These are phyloP conservation scores for Akanthomyces uredinophilus DNA, from an alignment of 2,329 filamentous ascomycete genomes.

Conservation along the genomic window DNA sequence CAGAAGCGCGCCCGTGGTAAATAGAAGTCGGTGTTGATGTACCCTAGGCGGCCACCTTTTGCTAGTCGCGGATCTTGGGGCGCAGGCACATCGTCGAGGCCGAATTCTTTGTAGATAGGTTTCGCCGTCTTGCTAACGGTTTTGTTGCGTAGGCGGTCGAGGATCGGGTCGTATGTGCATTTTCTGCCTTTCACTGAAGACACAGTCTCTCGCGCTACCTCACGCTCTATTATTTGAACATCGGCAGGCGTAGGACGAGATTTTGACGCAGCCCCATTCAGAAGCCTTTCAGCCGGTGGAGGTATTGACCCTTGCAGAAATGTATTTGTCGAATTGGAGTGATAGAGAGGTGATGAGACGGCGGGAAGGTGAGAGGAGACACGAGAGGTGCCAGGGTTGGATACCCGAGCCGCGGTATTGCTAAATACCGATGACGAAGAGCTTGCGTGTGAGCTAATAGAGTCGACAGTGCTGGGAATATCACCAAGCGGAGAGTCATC, in stretches of 20 bases:
- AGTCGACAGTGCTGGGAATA: slow-evolving; percentile 64
- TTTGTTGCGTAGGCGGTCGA: slow-evolving; percentile 46
- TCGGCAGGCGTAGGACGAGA: neutral
- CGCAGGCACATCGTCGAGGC: slow-evolving; percentile 64
- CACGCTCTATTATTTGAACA: neutral
- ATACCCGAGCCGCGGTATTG: slow-evolving; percentile 37
- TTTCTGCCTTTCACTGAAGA: slow-evolving; percentile 51
- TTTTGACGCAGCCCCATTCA: neutral
- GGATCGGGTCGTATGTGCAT: slow-evolving; percentile 57
- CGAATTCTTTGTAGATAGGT: slow-evolving; percentile 59
- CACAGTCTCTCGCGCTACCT: slow-evolving; percentile 51
- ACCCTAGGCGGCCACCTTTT: slow-evolving; percentile 58
- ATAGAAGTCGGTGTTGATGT: slow-evolving; percentile 66
- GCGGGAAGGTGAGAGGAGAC: slow-evolving; percentile 1
- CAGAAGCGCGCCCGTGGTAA: slow-evolving; percentile 66
- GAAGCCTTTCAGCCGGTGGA: neutral
- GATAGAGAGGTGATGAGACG: slow-evolving; percentile 31
- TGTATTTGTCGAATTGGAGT: slow-evolving; percentile 18
- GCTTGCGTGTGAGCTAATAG: slow-evolving; percentile 66
- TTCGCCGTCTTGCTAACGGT: slow-evolving; percentile 52
- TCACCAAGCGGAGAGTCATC: slow-evolving; percentile 58
- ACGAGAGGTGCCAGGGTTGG: slow-evolving; percentile 35
- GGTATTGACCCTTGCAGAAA: neutral
- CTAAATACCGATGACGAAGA: slow-evolving; percentile 69
- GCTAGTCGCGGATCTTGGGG: slow-evolving; percentile 78